phyloP scores from a whole-genome alignment of 305 asterid genomes.

The Withania somnifera region DNA sequence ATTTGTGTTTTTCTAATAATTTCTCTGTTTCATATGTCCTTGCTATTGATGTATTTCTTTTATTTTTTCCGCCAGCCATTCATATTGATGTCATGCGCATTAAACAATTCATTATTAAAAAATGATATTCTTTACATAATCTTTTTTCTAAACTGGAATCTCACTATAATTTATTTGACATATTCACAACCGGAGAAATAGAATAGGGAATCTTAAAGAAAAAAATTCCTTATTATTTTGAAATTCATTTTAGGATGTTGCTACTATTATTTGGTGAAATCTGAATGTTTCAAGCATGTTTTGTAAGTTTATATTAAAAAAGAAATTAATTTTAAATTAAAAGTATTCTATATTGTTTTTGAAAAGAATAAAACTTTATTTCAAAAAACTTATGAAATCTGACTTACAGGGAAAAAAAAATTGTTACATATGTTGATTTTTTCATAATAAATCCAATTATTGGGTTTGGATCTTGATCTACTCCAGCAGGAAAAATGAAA shows the following conservation, averaged over 20 bases:
- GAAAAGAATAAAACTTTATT: neutral
- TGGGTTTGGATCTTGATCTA: neutral
- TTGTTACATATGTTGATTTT: neutral
- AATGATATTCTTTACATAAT: no score
- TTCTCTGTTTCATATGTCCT: neutral
- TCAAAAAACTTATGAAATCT: neutral
- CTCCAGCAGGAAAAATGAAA: neutral
- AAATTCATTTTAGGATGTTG: neutral
- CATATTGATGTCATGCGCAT: no score
- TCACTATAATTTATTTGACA: no score
- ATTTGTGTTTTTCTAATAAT: neutral
- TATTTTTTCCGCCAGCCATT: no score
- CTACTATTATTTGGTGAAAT: neutral
- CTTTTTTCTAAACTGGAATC: no score
- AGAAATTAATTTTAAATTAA: neutral
- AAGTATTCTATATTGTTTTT: neutral
- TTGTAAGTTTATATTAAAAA: neutral
- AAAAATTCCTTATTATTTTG: neutral
- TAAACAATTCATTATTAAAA: no score
- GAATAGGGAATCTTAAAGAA: neutral
- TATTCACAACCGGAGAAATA: no score
- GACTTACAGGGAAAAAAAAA: neutral
- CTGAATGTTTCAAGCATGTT: neutral
- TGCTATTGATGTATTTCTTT: neutral
- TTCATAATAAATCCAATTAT: neutral